Base-by-base conservation (phyloP, 2,329 filamentous ascomycete species). In the Talaromyces amestolkiae region DNA sequence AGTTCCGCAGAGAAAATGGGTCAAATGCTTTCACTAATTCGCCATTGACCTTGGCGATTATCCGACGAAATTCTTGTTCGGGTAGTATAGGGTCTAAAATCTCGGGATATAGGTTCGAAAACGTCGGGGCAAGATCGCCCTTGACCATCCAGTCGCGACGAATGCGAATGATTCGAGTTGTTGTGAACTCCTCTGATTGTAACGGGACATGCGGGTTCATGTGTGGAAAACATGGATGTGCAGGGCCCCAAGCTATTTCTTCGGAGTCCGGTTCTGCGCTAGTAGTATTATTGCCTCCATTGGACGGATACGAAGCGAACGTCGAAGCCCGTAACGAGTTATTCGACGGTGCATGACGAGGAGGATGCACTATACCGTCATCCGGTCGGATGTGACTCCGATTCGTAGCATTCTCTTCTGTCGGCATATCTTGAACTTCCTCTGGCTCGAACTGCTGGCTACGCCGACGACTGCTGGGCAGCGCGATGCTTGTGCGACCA, bases 31-130 rank as follows among this genome's bases (percentile, higher is more conserved):
- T 85, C 45, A 90, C 81, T 17, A 98, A 80, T 68, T 92, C 88
- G 13, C 85, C 80, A 73, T 99, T 99, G 63, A 98, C 84, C 72
- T 89, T 91, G 66, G 93, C 88, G 64, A 99, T 87, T 35, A 98
- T 81, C 11, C 84, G 84, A 3, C 95, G 87, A 74, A 99, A 99
- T 71, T 96, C 92, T 66, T 89, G 89, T 76, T 99, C 95, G 0
- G 87, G 85, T 51, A 99, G 80, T 37, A 93, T 87, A 0, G 93
- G 92, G 70, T 97, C 93, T 8, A 99, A 83, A 65, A 99, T 96
- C 75, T 99, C 95, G 0, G 95, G 95, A 73, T 99, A 99, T 2
- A 97, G 83, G 72, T 98, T 97, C 17, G 92, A 95, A 75, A 96
- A 98, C 0, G 93, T 92, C 0, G 95, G 95, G 1, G 93, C 94